phyloP scores from a whole-genome alignment of 2,329 filamentous ascomycete genomes.

The Fusarium tricinctum region DNA sequence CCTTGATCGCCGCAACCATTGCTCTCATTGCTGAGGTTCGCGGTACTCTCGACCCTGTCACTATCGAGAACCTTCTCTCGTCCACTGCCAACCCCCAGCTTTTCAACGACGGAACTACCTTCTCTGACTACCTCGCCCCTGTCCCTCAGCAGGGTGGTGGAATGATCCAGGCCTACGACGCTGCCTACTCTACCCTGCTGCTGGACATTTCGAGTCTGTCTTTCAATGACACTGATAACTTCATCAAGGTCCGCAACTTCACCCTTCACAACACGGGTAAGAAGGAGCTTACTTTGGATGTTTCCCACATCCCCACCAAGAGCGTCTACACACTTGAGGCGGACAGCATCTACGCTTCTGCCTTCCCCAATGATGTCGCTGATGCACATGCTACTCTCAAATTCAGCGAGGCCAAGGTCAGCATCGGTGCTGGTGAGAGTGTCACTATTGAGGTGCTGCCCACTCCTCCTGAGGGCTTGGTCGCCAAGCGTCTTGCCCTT shows the following conservation, averaged over 20 bases:
- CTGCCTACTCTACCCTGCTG: constrained; percentile 66
- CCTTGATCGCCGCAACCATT: constrained; percentile 67
- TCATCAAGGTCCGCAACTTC: constrained; percentile 64
- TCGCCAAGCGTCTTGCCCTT: constrained; percentile 55
- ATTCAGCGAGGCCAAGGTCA: constrained; percentile 60
- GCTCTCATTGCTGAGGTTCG: constrained; percentile 67
- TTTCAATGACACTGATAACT: constrained; percentile 74
- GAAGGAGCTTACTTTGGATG: constrained; percentile 63
- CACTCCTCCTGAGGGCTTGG: constrained; percentile 56
- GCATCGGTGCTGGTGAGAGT: constrained; percentile 58
- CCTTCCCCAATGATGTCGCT: constrained; percentile 61
- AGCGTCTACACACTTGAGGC: constrained; percentile 65
- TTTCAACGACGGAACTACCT: constrained; percentile 61
- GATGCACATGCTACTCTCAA: constrained; percentile 57
- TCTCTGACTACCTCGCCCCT: constrained; percentile 62
- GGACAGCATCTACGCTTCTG: constrained; percentile 53
- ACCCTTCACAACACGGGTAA: constrained; percentile 68
- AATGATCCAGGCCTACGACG: constrained; percentile 71
- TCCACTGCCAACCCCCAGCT: constrained; percentile 63
- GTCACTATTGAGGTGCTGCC: constrained; percentile 62
- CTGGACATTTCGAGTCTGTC: constrained; percentile 69
- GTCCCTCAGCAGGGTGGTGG: constrained; percentile 72
- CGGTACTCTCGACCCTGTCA: constrained; percentile 63
- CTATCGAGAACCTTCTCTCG: constrained; percentile 64
- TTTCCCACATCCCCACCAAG: constrained; percentile 64